These are phyloP conservation scores for Arthrobotrys iridis DNA, from an alignment of 2,329 filamentous ascomycete species.

Conservation along the genomic window DNA sequence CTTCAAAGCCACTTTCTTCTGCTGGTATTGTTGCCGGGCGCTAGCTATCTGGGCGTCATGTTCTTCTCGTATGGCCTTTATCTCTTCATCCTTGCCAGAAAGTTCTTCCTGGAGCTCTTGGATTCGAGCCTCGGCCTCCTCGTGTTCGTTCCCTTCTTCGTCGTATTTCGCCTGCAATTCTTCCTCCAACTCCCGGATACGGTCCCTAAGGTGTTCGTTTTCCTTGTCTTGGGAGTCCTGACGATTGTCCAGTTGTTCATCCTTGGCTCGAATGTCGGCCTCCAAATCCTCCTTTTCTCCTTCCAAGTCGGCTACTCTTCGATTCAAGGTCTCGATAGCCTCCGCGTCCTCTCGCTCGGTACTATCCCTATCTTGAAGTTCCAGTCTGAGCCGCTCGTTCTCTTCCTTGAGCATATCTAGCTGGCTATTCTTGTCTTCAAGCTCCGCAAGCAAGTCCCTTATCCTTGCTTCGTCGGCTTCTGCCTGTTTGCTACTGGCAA, in stretches of 20 bases:
- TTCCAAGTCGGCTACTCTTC: conserved; percentile 65
- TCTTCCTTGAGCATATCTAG: conserved; percentile 63
- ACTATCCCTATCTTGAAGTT: conserved; percentile 67
- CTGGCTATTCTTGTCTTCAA: conserved; percentile 68
- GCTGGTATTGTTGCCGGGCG: conserved; percentile 47
- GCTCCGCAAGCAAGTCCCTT: conserved; percentile 68
- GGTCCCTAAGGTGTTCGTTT: conserved; percentile 67
- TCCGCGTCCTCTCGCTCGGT: conserved; percentile 59
- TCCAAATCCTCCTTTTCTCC: conserved; percentile 81
- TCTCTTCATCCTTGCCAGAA: conserved; percentile 35
- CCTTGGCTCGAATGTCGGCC: conserved; percentile 78
- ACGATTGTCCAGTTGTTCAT: conserved; percentile 73
- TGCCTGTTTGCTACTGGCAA: conserved; percentile 73
- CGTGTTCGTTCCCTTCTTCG: conserved; percentile 49
- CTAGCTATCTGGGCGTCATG: conserved; percentile 41
- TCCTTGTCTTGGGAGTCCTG: conserved; percentile 63
- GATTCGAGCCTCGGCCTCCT: conserved; percentile 28
- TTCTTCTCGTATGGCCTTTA: conserved; percentile 40
- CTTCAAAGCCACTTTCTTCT: conserved; percentile 49
- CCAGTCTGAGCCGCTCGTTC: conserved; percentile 70
- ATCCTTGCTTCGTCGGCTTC: conserved; percentile 68
- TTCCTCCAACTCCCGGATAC: conserved; percentile 69
- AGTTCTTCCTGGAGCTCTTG: conserved; percentile 42
- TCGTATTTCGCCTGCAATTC: conserved; percentile 56
- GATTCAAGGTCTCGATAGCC: conserved; percentile 58